Percentiles rank a stretch among this genome's conserved stretches.
Evolutionary conservation across 2,329 filamentous ascomycete species (phyloP).

Genomic region (Aspergillus ustus): DNA sequence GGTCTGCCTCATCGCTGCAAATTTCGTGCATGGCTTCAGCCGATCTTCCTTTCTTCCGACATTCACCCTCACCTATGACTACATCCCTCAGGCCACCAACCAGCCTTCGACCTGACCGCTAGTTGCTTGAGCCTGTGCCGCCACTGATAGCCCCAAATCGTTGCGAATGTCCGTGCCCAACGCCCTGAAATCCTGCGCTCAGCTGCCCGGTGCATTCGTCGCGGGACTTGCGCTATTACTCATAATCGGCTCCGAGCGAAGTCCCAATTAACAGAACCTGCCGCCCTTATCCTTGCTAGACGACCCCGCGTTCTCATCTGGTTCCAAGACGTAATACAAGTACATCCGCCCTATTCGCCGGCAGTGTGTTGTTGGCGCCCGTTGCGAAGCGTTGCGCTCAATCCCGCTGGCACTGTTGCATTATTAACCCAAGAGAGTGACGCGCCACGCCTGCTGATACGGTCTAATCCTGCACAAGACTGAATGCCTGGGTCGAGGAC

Average conservation of each 20-base stretch:
- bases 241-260: background rate
- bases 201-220: slow-evolving; percentile 5
- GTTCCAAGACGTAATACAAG: background rate
- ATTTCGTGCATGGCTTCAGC: slow-evolving; percentile 24
- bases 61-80: slow-evolving; percentile 9
- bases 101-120: slow-evolving; percentile 24
- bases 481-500: slow-evolving; percentile 24
- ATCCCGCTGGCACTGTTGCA: slow-evolving; percentile 26
- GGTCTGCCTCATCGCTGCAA: slow-evolving; percentile 2
- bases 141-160: slow-evolving; percentile 13
- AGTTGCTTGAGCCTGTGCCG: slow-evolving; percentile 15
- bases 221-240: background rate
- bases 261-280: background rate
- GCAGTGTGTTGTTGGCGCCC: background rate
- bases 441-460: slow-evolving; percentile 27
- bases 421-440: slow-evolving; percentile 22
- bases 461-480: slow-evolving; percentile 27
- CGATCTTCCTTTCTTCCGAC: slow-evolving; percentile 16
- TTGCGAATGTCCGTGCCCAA: slow-evolving; percentile 29
- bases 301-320: background rate
- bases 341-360: too few species aligned
- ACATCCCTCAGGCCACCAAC: slow-evolving; percentile 14
- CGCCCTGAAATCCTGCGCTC: slow-evolving; percentile 25
- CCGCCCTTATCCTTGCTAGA: background rate
- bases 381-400: slow-evolving; percentile 10